These are phyloP conservation scores for Rhodotorula taiwanensis DNA, from an alignment of 768 basidiomycete genomes.

Conservation along the genomic window DNA sequence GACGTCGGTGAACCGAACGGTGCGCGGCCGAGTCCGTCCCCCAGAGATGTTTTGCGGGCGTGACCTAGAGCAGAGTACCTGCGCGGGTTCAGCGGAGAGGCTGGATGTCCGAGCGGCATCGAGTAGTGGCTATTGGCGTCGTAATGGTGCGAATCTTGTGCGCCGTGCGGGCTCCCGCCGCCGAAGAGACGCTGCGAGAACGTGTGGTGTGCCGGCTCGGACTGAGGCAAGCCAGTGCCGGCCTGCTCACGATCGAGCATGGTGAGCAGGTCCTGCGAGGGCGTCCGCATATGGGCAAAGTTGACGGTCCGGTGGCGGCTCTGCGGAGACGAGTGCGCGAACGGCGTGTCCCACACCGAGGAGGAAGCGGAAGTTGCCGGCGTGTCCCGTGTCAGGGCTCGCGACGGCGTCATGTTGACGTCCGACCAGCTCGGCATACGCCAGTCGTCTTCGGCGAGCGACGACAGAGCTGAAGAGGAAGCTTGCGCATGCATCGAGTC, in stretches of 20 bases:
- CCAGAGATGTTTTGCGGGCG: conserved; percentile 1
- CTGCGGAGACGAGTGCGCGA: conserved; percentile 2
- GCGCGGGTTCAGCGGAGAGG: conserved; percentile 12
- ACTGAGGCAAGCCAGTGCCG: background rate
- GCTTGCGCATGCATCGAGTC: background rate
- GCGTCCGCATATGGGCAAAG: conserved; percentile 1
- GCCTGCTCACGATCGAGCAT: background rate
- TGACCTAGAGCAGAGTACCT: background rate
- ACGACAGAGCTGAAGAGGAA: background rate
- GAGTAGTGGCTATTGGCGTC: background rate
- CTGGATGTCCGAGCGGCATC: background rate
- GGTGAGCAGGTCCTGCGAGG: conserved; percentile 10
- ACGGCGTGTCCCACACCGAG: conserved; percentile 16
- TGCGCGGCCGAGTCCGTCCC: conserved; percentile 4
- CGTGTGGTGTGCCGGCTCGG: conserved; percentile 10
- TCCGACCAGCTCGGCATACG: conserved; percentile 7
- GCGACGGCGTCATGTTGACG: conserved; percentile 29
- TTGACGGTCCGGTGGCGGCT: background rate
- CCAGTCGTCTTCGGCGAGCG: conserved; percentile 1
- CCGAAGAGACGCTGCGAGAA: conserved; percentile 29
- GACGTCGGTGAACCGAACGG: background rate
- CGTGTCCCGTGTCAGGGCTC: conserved; percentile 4
- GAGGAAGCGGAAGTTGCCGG: background rate
- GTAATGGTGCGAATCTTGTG: background rate
- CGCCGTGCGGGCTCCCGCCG: background rate